Percentiles rank a stretch among this genome's conserved stretches.
Conservation (phyloP, 2,329 filamentous ascomycete species). For the Alternaria postmessia region DNA sequence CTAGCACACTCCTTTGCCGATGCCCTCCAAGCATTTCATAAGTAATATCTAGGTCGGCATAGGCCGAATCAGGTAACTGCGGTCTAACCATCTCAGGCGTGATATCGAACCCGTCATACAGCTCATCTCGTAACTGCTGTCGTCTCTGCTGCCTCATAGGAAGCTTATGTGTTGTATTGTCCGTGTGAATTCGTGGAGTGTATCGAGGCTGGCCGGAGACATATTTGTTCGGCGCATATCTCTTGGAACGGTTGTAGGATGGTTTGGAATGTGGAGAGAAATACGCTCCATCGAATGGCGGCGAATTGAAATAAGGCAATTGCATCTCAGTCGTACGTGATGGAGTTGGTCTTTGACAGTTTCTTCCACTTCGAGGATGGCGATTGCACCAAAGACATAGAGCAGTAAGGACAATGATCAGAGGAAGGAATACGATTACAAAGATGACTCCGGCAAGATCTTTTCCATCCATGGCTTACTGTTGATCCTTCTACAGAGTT, state of each 20-base stretch:
- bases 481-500: neutral
- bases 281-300: neutral
- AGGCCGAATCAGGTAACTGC: neutral
- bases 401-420: neutral
- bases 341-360: neutral
- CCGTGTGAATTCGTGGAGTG: neutral
- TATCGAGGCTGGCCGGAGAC: neutral
- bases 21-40: neutral
- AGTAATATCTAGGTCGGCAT: neutral
- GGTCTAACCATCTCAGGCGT: neutral
- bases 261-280: neutral
- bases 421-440: neutral
- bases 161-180: neutral
- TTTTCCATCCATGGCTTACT: neutral
- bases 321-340: neutral
- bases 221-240: neutral
- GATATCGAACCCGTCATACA: neutral
- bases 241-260: neutral
- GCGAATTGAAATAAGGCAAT: neutral
- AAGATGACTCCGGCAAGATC: neutral
- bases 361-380: neutral
- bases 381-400: neutral
- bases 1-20: neutral
- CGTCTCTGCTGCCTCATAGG: neutral
- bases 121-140: neutral